phyloP scores from a whole-genome alignment of 129 eudicot species.

The Arctium lappa region DNA sequence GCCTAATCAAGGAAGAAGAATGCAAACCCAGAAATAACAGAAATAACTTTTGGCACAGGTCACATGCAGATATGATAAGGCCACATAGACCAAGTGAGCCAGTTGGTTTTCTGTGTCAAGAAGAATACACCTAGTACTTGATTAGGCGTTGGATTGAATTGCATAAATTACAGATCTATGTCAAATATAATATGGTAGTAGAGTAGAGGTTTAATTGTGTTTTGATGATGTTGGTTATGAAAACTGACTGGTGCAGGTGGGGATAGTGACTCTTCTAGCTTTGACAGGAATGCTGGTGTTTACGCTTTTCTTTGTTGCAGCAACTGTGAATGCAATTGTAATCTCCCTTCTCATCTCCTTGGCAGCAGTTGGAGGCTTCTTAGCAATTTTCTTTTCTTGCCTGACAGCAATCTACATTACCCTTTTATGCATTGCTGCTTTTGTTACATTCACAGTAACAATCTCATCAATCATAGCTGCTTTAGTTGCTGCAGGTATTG shows the following conservation, averaged over 20 bases:
- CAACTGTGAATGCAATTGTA: conserved; percentile 80
- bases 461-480: conserved; percentile 60
- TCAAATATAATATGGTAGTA: too few species aligned
- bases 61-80: too few species aligned
- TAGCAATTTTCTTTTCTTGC: conserved; percentile 82
- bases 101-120: too few species aligned
- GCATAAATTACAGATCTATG: too few species aligned
- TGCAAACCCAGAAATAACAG: too few species aligned
- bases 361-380: conserved; percentile 87
- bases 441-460: conserved; percentile 66
- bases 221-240: neutral
- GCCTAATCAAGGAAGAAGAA: too few species aligned
- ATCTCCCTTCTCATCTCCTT: conserved; percentile 67
- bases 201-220: neutral
- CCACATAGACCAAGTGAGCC: too few species aligned
- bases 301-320: conserved; percentile 64
- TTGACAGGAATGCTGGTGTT: conserved; percentile 75
- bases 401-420: conserved; percentile 63
- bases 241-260: conserved; percentile 54
- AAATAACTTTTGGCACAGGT: too few species aligned
- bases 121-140: too few species aligned
- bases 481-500: conserved; percentile 58
- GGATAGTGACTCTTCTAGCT: conserved; percentile 56
- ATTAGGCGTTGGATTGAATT: too few species aligned
- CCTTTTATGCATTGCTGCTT: conserved; percentile 59